Percentiles rank a stretch among this genome's conserved stretches.
These are phyloP conservation scores for Seminavis robusta DNA, from an alignment of 108 stramenopile genomes.

Conservation along the genomic window DNA sequence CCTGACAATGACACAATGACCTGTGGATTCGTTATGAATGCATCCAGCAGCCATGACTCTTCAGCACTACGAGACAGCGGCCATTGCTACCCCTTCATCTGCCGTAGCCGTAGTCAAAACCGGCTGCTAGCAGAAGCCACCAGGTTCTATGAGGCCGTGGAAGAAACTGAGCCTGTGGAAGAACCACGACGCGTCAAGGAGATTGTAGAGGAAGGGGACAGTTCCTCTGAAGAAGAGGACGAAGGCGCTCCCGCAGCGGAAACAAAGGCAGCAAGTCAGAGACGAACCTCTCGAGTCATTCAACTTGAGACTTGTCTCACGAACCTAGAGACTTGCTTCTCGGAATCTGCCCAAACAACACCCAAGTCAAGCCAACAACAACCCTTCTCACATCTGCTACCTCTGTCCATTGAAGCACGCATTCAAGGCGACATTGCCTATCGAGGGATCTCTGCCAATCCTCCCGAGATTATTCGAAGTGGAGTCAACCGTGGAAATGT, in stretches of 20 bases:
- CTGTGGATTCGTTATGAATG: no score
- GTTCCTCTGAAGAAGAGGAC: constrained; percentile 26
- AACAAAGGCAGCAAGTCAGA: not conserved
- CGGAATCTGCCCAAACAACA: not conserved
- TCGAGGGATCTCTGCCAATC: constrained; percentile 71
- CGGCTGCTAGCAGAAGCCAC: no score
- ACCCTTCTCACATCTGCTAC: constrained; percentile 16
- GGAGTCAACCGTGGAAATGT: constrained; percentile 76
- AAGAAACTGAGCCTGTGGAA: constrained; percentile 75
- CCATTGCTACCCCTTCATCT: no score
- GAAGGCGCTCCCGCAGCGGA: not conserved
- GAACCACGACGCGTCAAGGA: constrained; percentile 64
- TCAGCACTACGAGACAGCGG: no score
- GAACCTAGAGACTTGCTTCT: no score
- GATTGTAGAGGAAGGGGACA: constrained; percentile 33
- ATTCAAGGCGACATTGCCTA: constrained; percentile 33
- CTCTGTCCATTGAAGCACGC: constrained; percentile 10
- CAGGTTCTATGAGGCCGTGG: constrained; percentile 53
- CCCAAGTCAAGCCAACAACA: constrained; percentile 15
- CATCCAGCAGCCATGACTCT: no score
- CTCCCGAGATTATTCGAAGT: constrained; percentile 69
- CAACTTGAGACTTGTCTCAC: no score
- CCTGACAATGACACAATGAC: no score
- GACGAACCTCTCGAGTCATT: not conserved
- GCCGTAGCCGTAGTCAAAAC: no score